A percentile compares a stretch with the other conserved stretches of the same genome.
These are phyloP conservation scores for Phytophthora niederhauseri DNA, from an alignment of 352 stramenopile genomes.

Conservation along the genomic window DNA sequence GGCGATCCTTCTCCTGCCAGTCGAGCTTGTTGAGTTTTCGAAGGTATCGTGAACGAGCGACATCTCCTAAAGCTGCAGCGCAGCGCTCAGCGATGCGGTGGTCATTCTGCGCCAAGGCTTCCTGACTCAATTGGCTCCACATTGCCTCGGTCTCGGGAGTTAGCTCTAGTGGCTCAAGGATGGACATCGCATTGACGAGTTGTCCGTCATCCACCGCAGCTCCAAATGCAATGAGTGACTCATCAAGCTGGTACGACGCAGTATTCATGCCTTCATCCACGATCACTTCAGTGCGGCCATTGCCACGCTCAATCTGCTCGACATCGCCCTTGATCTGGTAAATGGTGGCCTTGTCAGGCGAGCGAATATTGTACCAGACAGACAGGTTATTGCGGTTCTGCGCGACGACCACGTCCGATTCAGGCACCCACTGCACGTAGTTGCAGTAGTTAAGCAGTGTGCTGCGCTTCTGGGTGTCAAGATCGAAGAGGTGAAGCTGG, in stretches of 20 bases:
- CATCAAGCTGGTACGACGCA: slow-evolving; percentile 92
- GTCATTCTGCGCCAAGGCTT: slow-evolving; percentile 87
- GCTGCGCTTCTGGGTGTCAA: slow-evolving; percentile 83
- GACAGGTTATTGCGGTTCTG: slow-evolving; percentile 93
- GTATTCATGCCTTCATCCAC: slow-evolving; percentile 96
- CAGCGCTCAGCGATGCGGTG: slow-evolving; percentile 92
- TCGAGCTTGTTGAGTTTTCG: slow-evolving; percentile 92
- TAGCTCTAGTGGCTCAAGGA: slow-evolving; percentile 92
- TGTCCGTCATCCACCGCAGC: slow-evolving; percentile 94
- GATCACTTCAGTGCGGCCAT: slow-evolving; percentile 94
- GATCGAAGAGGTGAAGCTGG: slow-evolving; percentile 93
- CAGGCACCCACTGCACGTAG: slow-evolving; percentile 97
- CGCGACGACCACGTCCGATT: slow-evolving; percentile 95
- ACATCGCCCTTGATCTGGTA: slow-evolving; percentile 96
- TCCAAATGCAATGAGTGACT: slow-evolving; percentile 94
- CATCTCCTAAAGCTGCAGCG: slow-evolving; percentile 91
- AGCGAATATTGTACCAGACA: slow-evolving; percentile 97
- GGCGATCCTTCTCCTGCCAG: slow-evolving; percentile 75
- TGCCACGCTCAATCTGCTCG: slow-evolving; percentile 93
- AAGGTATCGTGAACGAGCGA: slow-evolving; percentile 89
- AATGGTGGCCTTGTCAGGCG: slow-evolving; percentile 93
- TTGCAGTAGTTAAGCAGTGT: slow-evolving; percentile 95
- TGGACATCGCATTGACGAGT: slow-evolving; percentile 92
- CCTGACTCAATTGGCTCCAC: slow-evolving; percentile 92
- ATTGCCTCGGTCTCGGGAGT: slow-evolving; percentile 93